A percentile compares a stretch with the other conserved stretches of the same genome.
These are phyloP conservation scores for Penicillium corylophilum DNA, from an alignment of 2,329 filamentous ascomycete genomes.

Conservation along the genomic window DNA sequence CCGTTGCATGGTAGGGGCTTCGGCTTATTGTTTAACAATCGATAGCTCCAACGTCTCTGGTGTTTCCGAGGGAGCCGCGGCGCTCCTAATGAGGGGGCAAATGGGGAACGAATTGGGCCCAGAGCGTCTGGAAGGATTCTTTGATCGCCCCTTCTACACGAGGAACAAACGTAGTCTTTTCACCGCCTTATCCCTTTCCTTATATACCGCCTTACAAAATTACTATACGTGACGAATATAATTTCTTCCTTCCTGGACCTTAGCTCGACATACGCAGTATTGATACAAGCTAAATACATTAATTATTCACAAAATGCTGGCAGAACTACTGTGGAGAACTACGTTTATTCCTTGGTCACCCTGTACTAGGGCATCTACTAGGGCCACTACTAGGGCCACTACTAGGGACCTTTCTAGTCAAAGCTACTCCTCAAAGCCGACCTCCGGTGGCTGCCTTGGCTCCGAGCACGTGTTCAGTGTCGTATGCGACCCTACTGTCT, in stretches of 20 bases:
- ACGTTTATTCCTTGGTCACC: too few species aligned
- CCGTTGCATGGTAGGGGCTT: background rate
- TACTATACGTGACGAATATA: too few species aligned
- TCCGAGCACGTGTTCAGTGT: conserved; percentile 22
- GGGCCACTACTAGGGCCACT: background rate
- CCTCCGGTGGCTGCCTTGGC: background rate
- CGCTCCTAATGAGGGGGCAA: background rate
- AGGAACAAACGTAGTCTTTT: too few species aligned
- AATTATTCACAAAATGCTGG: too few species aligned
- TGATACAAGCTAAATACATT: too few species aligned
- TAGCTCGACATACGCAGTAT: too few species aligned
- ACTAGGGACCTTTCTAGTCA: background rate
- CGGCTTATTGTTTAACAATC: conserved; percentile 6
- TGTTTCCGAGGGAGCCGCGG: background rate
- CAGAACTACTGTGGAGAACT: too few species aligned
- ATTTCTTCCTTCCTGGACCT: too few species aligned
- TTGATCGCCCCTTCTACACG: conserved; percentile 6
- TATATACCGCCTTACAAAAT: too few species aligned
- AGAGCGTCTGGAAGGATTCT: conserved; percentile 8
- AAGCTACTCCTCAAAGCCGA: background rate
- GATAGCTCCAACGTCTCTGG: conserved; percentile 17
- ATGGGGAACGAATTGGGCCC: conserved; percentile 5
- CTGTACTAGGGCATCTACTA: too few species aligned
- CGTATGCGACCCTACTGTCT: conserved; percentile 20
- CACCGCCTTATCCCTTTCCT: too few species aligned